Evolutionary conservation across 23 red algal species (phyloP), one percentile per base, ranked within the genome.

Genomic region (Gracilaria caudata): DNA sequence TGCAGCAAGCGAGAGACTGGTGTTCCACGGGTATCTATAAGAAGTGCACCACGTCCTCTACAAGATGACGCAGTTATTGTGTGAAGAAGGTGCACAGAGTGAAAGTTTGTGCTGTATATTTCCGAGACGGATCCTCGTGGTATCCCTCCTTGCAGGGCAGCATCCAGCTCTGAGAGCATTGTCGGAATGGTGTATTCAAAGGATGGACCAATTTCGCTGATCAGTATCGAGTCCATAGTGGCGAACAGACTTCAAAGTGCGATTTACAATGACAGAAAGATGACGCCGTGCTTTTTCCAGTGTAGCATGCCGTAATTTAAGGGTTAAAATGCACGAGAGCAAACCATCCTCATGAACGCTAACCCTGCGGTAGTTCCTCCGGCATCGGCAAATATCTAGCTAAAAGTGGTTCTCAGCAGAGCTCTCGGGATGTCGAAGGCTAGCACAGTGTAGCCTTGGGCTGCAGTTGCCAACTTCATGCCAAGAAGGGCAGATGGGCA

Each of bases 31-130:
- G 51, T 80, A 44, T 80, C 77, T 32, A 80, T 60, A 3, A 80
- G 35, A 24, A 80, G 51, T 14, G 77, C 77, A 60, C 77, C 77
- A 23, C 51, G 56, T 20, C 77, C 77, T 13, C 77, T 43, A 21
- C 51, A 80, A 20, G 77, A 36, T 0, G 77, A 60, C n/a, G 24
- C 43, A n/a, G 71, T 73, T 43, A 66, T 33, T 46, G 72, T 43
- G 68, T 46, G 46, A 13, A 89, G 68, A 64, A 78, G 55, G 17
- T 75, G 74, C 4, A 55, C 30, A 8, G 85, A 41, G 25, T 79
- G 74, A 20, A 68, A 49, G 25, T 33, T 77, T 39, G 85, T 68
- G 25, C 85, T 72, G 60, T 78, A 89, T 32, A 89, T 63, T 64
- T 89, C 68, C 19, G 72, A 32, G 12, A 89, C 29, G 43, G 63